Conservation (phyloP, 2,329 filamentous ascomycete genomes). For the Aureobasidium sp. region DNA sequence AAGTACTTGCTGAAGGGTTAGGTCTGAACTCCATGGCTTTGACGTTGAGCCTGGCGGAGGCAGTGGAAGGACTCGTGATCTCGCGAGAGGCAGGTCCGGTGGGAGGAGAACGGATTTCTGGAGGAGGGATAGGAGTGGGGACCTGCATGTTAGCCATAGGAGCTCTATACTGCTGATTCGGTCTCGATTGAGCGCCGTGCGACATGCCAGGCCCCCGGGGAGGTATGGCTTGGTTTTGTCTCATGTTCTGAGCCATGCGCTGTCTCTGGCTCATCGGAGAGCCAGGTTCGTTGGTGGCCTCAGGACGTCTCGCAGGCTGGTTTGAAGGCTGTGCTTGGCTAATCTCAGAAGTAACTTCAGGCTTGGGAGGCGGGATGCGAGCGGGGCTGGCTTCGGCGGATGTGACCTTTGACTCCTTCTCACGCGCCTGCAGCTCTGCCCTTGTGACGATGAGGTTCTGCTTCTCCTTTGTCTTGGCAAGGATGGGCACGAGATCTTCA, state of each 20-base stretch:
- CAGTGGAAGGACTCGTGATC: slow-evolving; percentile 47
- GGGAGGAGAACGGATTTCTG: slow-evolving; percentile 43
- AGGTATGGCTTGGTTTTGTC: not conserved
- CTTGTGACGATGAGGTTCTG: slow-evolving; percentile 90
- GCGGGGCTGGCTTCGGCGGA: slow-evolving; percentile 25
- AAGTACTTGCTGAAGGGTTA: slow-evolving; percentile 70
- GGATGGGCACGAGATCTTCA: slow-evolving; percentile 82
- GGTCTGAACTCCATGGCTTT: slow-evolving; percentile 74
- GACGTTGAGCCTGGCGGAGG: slow-evolving; percentile 52
- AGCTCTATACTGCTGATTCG: slow-evolving; percentile 7
- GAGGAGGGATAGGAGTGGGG: slow-evolving; percentile 15
- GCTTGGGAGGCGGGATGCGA: slow-evolving; percentile 21
- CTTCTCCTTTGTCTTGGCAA: slow-evolving; percentile 93
- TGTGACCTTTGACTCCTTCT: slow-evolving; percentile 42
- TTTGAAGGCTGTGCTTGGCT: slow-evolving; percentile 1
- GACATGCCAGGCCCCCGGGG: slow-evolving; percentile 7
- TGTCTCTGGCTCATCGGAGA: slow-evolving; percentile 11
- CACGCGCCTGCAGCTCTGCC: slow-evolving; percentile 67
- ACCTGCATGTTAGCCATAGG: not conserved
- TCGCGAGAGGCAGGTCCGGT: slow-evolving; percentile 56
- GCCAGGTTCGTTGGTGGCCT: not conserved
- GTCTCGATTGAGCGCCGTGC: slow-evolving; percentile 1
- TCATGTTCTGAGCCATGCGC: slow-evolving; percentile 1
- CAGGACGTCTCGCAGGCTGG: not conserved
- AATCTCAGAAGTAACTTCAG: not conserved